Conservation (phyloP, 371 early-diverging fungal genomes). For the Chytridium lagenaria region DNA sequence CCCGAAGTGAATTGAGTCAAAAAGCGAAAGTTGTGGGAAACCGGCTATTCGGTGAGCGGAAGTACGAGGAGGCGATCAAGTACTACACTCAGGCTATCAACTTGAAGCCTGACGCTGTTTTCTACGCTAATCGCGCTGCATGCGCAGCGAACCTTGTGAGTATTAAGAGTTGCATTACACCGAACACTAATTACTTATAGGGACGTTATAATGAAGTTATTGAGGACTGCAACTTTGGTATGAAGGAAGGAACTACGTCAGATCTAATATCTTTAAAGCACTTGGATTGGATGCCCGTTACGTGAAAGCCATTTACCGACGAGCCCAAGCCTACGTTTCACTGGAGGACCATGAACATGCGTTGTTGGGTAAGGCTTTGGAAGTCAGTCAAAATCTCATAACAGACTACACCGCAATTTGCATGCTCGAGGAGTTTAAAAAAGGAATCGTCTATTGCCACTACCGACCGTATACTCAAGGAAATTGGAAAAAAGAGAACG, state of each 20-base stretch:
- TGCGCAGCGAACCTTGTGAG: constrained; percentile 75
- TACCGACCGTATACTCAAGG: constrained; percentile 90
- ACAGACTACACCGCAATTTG: constrained; percentile 90
- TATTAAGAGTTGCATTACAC: too few relatives aligned
- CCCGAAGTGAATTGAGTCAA: constrained; percentile 15
- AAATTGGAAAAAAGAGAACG: constrained; percentile 76
- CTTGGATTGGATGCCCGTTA: constrained; percentile 51
- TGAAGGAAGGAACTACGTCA: neutral
- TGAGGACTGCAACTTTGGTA: constrained; percentile 47
- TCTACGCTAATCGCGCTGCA: constrained; percentile 94
- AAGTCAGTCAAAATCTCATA: neutral
- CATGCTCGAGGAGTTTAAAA: constrained; percentile 91
- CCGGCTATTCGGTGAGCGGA: constrained; percentile 79
- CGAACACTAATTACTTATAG: constrained; percentile 20
- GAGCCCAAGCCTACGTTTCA: constrained; percentile 58
- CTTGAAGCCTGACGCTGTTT: constrained; percentile 76
- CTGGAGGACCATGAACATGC: constrained; percentile 72
- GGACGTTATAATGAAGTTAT: constrained; percentile 71
- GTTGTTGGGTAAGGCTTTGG: constrained; percentile 70
- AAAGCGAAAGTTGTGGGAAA: constrained; percentile 87
- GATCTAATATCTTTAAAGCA: constrained; percentile 29
- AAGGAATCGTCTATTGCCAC: constrained; percentile 79
- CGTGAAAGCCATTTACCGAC: constrained; percentile 56
- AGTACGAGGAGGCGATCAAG: constrained; percentile 84
- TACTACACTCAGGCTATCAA: constrained; percentile 90